A percentile compares a stretch with the other conserved stretches of the same genome.
Conservation (phyloP, 768 basidiomycete genomes). For the Suillus alpinus region DNA sequence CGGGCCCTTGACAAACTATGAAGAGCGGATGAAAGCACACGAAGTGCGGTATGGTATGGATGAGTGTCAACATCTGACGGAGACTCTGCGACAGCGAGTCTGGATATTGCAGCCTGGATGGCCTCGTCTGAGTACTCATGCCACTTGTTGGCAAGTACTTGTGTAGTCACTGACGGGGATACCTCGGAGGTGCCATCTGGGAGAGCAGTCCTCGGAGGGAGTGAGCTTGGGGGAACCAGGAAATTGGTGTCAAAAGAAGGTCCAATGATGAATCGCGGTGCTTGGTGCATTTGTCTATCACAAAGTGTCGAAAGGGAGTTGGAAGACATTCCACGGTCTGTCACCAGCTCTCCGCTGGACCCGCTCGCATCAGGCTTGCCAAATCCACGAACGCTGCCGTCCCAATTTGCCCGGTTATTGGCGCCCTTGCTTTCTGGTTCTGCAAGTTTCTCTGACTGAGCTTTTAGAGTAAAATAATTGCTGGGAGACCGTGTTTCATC, state of each 20-base stretch:
- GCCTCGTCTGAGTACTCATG: slow-evolving; percentile 76
- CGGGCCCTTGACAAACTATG: slow-evolving; percentile 54
- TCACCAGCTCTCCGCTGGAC: slow-evolving; percentile 17
- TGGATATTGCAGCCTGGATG: slow-evolving; percentile 61
- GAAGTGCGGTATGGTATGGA: slow-evolving; percentile 66
- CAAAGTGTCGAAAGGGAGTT: slow-evolving; percentile 40
- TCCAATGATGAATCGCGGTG: slow-evolving; percentile 40
- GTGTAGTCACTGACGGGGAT: slow-evolving; percentile 31
- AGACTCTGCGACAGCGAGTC: slow-evolving; percentile 42
- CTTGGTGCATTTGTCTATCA: slow-evolving; percentile 32
- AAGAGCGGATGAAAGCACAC: slow-evolving; percentile 67
- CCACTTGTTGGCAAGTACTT: slow-evolving; percentile 69
- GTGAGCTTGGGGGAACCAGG: slow-evolving; percentile 37
- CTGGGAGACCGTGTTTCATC: slow-evolving; percentile 33
- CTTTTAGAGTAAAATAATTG: slow-evolving; percentile 63
- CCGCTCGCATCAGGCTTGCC: slow-evolving; percentile 39
- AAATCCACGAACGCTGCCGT: slow-evolving; percentile 57
- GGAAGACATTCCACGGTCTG: slow-evolving; percentile 30
- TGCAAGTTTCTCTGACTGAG: slow-evolving; percentile 50
- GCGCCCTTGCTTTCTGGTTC: slow-evolving; percentile 23
- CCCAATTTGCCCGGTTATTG: slow-evolving; percentile 37
- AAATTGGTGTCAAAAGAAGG: slow-evolving; percentile 30
- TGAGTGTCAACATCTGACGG: slow-evolving; percentile 45
- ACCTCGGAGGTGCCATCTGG: slow-evolving; percentile 13
- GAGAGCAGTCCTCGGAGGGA: slow-evolving; percentile 9